Conservation (phyloP, 2,329 filamentous ascomycete species). For the Herpomyces periplanetae region DNA sequence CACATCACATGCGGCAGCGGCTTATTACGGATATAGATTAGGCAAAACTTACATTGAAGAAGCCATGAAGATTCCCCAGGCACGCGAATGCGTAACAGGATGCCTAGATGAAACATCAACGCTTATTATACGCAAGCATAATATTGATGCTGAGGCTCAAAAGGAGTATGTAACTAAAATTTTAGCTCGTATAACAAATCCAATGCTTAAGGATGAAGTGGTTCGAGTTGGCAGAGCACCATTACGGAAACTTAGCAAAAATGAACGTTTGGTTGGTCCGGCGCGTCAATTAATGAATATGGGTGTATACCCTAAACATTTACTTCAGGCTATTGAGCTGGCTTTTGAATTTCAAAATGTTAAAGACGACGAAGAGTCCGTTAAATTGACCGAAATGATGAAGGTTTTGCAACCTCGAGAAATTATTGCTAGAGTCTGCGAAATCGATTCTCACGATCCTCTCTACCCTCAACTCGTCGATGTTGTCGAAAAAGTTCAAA, state of each 20-base stretch:
- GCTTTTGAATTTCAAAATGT: conserved; percentile 83
- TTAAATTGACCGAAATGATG: conserved; percentile 51
- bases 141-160: conserved; percentile 33
- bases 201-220: conserved; percentile 57
- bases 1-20: conserved; percentile 77
- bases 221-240: conserved; percentile 84
- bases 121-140: conserved; percentile 56
- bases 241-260: conserved; percentile 62
- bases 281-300: conserved; percentile 56
- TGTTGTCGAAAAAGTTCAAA: conserved; percentile 45
- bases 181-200: conserved; percentile 67
- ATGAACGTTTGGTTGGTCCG: conserved; percentile 80
- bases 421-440: conserved; percentile 41
- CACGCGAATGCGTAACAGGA: conserved; percentile 35
- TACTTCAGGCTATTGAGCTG: conserved; percentile 58
- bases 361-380: conserved; percentile 57
- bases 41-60: conserved; percentile 66
- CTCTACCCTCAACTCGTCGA: conserved; percentile 34
- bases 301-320: conserved; percentile 25
- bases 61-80: conserved; percentile 37
- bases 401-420: conserved; percentile 27
- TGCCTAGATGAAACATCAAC: conserved; percentile 51
- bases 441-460: conserved; percentile 32
- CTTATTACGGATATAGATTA: conserved; percentile 66
- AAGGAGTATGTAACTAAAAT: conserved; percentile 64